Evolutionary conservation across 352 stramenopile species (phyloP), one percentile per base, ranked within the genome.

Genomic region (Phytophthora boehmeriae): DNA sequence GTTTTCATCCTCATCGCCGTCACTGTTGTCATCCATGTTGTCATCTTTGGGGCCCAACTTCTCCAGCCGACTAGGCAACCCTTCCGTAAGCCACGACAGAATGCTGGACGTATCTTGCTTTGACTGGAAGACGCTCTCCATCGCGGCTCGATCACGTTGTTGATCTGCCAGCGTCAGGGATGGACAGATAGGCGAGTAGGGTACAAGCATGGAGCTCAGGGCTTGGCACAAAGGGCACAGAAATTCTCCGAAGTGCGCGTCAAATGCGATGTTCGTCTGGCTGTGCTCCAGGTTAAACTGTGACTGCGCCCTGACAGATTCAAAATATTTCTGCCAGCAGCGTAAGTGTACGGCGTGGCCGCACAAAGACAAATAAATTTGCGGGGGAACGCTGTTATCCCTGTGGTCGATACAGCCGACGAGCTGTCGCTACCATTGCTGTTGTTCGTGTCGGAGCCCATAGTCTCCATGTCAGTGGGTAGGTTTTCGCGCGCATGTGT

Each of bases 181-280:
- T n/a, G 63, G 57, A 54, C 72, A 87, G 39, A 89, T 69, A 0
- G 80, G 70, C 4, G 97, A 54, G 49, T 90, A 88, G 10, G 90
- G 90, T 27, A 98, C 75, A 2, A 97, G 71, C 69, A 95, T 92
- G n/a, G 93, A 97, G 60, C 88, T 96, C 14, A 98, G 75, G 13
- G 79, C 76, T 59, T 98, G 95, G 53, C 92, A 98, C 14, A 98
- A 64, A 4, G 92, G 92, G 43, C 92, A 98, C 13, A 97, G 70
- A 49, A 97, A 97, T 66, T 98, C 90, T 11, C 85, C 81, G 43
- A 86, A 84, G 36, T 90, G 63, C 0, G 93, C 81, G 49, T 97
- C 87, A 25, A 97, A 94, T 13, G 88, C 87, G 16, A 96, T 89
- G 42, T 89, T 91, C 17, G 80, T 84, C 61, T 90, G 81, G 22